Base-by-base conservation (phyloP, 169 alveolate species). In the Eimeria zaria region DNA sequence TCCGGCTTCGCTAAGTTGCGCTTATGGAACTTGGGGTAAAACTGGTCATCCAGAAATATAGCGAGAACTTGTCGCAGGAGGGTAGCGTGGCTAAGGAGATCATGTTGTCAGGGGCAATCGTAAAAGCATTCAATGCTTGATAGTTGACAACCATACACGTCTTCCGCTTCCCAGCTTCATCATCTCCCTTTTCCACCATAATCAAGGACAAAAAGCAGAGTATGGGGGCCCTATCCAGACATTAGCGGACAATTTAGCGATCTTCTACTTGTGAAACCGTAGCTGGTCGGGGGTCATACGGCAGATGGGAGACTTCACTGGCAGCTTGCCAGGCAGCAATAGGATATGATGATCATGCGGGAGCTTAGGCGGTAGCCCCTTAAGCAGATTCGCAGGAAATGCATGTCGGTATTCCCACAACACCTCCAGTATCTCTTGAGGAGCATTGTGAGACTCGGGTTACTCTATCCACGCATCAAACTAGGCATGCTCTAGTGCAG, bases 281-380 rank as follows among this genome's bases (percentile, higher is more conserved):
- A 73, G 55, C 55, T 39, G 83, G 9, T 73, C 53, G 2, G 51
- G 83, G 2, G 53, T 9, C 51, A 73, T 73, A 11, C 83, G 83
- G n/a, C 39, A 73, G 9, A 69, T 12, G 27, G 80, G 0, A 9
- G 80, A 69, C 46, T 69, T 69, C 46, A 11, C 80, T 12, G 41
- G 80, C 1, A 69, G 80, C 30, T 69, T 69, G 46, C 80, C 20
- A 73, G 83, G 83, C 53, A 41, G n/a, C 55, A 73, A n/a, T 39
- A 73, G n/a, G 55, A 73, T 73, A 33, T 33, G 83, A 73, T 33
- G 27, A 18, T 33, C 55, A 6, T 39, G 83, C 20, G 55, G 83
- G n/a, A 3, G 83, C 51, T 73, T 36, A 24, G 83, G 55, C 5
- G 30, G 83, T 22, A 73, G 16, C 30, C 83, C 83, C 9, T 8